phyloP scores from a whole-genome alignment of 2,329 filamentous ascomycete genomes.

The Claviceps sp. region DNA sequence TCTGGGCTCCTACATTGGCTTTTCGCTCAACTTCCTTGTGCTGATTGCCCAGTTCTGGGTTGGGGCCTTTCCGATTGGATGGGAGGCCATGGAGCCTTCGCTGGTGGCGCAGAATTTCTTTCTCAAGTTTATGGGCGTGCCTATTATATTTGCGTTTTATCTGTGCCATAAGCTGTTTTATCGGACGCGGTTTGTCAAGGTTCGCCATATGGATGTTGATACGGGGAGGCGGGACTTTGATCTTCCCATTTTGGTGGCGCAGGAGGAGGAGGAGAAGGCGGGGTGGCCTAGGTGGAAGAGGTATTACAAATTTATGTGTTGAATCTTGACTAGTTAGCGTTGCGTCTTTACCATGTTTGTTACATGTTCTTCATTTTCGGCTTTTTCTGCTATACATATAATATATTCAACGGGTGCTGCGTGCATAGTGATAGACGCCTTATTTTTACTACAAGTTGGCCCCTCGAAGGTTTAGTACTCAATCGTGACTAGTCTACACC shows the following conservation, averaged over 20 bases:
- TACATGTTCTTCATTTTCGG: no score
- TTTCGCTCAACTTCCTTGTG: conserved; percentile 62
- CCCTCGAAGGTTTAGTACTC: no score
- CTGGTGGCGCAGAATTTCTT: conserved; percentile 56
- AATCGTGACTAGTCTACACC: no score
- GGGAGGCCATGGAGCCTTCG: conserved; percentile 26
- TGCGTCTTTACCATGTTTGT: no score
- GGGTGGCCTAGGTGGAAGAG: conserved; percentile 67
- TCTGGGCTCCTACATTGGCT: conserved; percentile 66
- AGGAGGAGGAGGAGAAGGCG: conserved; percentile 63
- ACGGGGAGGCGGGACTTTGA: conserved; percentile 81
- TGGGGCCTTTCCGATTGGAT: conserved; percentile 61
- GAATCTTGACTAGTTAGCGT: background rate
- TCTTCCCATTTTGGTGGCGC: conserved; percentile 60
- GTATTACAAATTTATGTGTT: conserved; percentile 62
- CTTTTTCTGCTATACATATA: no score
- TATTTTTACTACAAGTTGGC: no score
- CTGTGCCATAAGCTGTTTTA: conserved; percentile 63
- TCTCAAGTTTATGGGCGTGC: conserved; percentile 54
- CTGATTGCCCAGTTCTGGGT: conserved; percentile 82
- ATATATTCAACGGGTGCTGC: no score
- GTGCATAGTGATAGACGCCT: no score
- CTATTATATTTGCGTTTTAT: conserved; percentile 56
- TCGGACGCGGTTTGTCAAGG: conserved; percentile 51
- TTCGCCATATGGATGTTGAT: conserved; percentile 70